These are phyloP conservation scores for Ceratocystis smalleyi DNA, from an alignment of 2,329 filamentous ascomycete species.

Conservation along the genomic window DNA sequence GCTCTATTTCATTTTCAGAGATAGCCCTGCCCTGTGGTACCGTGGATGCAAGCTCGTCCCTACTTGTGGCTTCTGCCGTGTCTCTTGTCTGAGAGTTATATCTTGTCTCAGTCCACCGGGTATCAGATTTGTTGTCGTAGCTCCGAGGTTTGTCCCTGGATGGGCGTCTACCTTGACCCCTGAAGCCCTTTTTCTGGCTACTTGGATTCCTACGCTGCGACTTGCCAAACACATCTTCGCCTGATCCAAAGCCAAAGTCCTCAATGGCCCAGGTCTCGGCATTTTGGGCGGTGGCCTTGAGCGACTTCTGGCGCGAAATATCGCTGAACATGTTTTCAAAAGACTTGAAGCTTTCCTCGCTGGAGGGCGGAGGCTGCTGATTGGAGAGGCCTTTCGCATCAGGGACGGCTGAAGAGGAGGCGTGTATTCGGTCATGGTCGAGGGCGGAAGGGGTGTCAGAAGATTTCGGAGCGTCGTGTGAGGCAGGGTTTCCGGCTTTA, in stretches of 20 bases:
- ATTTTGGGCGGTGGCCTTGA: background rate
- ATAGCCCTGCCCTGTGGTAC: background rate
- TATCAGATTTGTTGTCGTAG: background rate
- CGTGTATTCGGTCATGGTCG: background rate
- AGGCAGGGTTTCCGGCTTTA: background rate
- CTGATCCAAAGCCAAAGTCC: conserved; percentile 14
- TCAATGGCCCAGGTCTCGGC: conserved; percentile 11
- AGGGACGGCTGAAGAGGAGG: background rate
- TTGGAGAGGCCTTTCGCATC: background rate
- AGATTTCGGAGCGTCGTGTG: background rate
- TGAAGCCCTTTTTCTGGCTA: background rate
- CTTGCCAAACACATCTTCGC: conserved; percentile 1
- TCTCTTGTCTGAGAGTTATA: no score
- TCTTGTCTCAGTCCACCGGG: background rate
- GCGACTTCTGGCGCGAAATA: background rate
- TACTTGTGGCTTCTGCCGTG: no score
- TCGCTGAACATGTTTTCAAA: conserved; percentile 11
- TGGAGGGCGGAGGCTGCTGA: background rate
- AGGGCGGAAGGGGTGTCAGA: background rate
- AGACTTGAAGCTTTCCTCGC: background rate
- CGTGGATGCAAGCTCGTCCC: no score
- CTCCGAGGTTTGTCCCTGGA: background rate
- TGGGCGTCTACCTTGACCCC: background rate
- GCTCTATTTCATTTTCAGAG: background rate
- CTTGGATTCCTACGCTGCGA: background rate